Base-by-base conservation (phyloP, 768 basidiomycete genomes). In the Galerina marginata region DNA sequence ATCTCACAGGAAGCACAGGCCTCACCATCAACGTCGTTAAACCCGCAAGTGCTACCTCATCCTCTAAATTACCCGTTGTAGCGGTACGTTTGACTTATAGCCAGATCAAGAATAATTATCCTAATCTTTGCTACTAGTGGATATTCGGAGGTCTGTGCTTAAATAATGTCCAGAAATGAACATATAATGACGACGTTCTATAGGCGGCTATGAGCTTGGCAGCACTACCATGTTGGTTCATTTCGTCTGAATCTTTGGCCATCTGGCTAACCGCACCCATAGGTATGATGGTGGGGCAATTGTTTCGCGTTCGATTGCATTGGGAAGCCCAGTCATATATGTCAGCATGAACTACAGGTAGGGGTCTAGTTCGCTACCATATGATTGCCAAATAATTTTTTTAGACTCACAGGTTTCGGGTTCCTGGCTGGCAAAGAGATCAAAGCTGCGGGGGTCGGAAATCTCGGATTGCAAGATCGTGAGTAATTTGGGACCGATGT, bases 401-500 rank as follows among this genome's bases (percentile, higher is more conserved):
- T 33, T 33, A 33, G 29, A 33, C 29, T 33, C 29, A 33, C 38
- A 76, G 83, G 78, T 6, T 81, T 84, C 50, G 85, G 85, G 4
- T 87, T 87, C 71, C 60, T 86, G 47, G 76, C 80, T 1, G 75
- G 83, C 43, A 74, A 79, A 58, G 83, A 87, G 72, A 78, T 86
- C 1, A 80, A 78, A 50, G 76, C 72, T 1, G 84, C 79, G 1
- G 82, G 81, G 3, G 75, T 83, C 10, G 85, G 83, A 1, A 91
- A 90, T 65, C 75, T 89, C 29, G 89, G 89, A 12, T 74, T 91
- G 15, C 82, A 82, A 53, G 88, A 90, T 72, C 86, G 85, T 85
- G 66, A 69, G 83, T 36, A 7, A 37, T 16, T 11, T 33, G 7
- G 29, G 29, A 15, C 33, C 11, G 15, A 6, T n/a, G 2, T 6